These are phyloP conservation scores for Jatropha podagrica DNA, from an alignment of 441 rosid genomes.

Conservation along the genomic window DNA sequence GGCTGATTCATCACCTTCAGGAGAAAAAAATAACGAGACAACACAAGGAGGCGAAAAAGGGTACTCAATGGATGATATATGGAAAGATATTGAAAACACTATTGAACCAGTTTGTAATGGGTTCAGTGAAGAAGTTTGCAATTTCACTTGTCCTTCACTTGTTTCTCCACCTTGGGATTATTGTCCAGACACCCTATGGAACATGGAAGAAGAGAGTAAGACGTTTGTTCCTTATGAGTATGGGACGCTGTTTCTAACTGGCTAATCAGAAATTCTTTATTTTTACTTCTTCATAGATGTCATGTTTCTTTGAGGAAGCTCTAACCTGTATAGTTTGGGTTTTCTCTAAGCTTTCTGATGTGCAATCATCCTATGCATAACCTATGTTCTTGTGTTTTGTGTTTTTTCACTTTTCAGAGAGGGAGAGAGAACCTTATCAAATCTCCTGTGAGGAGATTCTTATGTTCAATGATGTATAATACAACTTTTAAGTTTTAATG, in stretches of 20 bases:
- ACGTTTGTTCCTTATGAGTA: conserved; percentile 43
- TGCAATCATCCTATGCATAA: conserved; percentile 42
- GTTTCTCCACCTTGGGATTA: conserved; percentile 67
- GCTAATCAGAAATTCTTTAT: conserved; percentile 58
- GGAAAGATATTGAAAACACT: conserved; percentile 79
- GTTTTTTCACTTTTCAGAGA: conserved; percentile 45
- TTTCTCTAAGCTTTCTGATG: conserved; percentile 38
- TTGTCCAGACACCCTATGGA: conserved; percentile 62
- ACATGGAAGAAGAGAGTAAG: conserved; percentile 57
- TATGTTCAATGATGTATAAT: conserved; percentile 42
- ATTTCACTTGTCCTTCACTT: conserved; percentile 47
- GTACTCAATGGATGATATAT: conserved; percentile 85
- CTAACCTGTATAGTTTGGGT: conserved; percentile 41
- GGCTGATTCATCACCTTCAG: conserved; percentile 27
- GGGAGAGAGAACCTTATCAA: conserved; percentile 29
- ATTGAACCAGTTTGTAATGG: conserved; percentile 51
- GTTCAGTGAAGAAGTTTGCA: conserved; percentile 47
- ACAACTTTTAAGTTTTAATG: conserved; percentile 28
- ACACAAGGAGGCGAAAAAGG: conserved; percentile 45
- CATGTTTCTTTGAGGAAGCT: conserved; percentile 36
- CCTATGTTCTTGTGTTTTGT: conserved; percentile 33
- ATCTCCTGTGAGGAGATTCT: conserved; percentile 35
- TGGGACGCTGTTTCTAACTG: conserved; percentile 43
- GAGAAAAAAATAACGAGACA: conserved; percentile 35
- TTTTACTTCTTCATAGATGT: conserved; percentile 46